Evolutionary conservation across 1,139 yeast genomes (phyloP), one percentile per base, ranked within the genome.

Genomic region (Chernovozyma aurita): DNA sequence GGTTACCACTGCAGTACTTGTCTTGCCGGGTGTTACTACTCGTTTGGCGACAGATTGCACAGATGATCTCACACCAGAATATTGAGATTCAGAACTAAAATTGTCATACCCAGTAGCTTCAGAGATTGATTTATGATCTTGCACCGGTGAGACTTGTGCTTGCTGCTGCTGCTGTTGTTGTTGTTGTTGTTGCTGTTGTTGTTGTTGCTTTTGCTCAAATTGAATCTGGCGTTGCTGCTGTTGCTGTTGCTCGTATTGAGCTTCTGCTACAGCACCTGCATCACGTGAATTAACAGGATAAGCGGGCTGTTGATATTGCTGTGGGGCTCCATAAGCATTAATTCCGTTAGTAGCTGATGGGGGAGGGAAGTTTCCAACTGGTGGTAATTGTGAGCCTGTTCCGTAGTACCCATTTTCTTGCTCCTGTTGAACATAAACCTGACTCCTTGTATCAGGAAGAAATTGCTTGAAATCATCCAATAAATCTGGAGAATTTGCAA

Each of bases 341-440:
- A 59, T 52, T 2, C 65, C 65, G 28, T 63, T 52, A 7, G 62
- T 57, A 28, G 69, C 65, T 15, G 76, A 52, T 16, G 88, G 90
- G 9, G 96, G 95, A 25, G 94, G 95, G 58, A 92, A 92, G 54
- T 82, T 90, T 5, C 98, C 98, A 28, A 92, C 90, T 5, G 98
- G 97, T 14, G 98, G 98, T 42, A 92, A 70, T 48, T 86, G 90
- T 13, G 70, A 52, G 11, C 59, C 53, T n/a, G 32, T 28, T n/a
- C 37, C 36, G 15, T 33, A 32, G 30, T 37, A 37, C 12, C 61
- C 62, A 34, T 56, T 56, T 14, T 52, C 55, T 30, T 56, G 62
- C 24, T 49, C 53, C 26, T 52, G 53, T 34, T 49, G 55, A 20
- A 28, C 32, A 35, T 50, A 56, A 3, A 50, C 55, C 41, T 63